A percentile compares a stretch with the other conserved stretches of the same genome.
These are phyloP conservation scores for Halophytophthora polymorphica DNA, from an alignment of 352 stramenopile genomes.

Conservation along the genomic window DNA sequence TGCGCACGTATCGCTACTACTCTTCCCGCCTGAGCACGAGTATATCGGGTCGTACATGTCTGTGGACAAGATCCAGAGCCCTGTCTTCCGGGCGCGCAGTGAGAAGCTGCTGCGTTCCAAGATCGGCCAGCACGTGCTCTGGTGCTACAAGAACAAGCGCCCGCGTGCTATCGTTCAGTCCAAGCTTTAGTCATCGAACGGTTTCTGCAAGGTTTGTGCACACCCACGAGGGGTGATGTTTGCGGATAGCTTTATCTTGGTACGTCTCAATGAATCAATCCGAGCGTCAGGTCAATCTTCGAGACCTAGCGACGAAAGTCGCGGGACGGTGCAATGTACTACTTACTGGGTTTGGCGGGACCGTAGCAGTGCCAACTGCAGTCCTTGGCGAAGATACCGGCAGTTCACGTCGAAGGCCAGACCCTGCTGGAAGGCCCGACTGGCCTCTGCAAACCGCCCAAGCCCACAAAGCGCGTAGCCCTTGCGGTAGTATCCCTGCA, in stretches of 20 bases:
- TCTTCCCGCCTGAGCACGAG: constrained; percentile 33
- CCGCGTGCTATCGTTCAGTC: constrained; percentile 12
- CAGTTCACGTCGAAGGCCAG: constrained; percentile 62
- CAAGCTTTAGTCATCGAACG: constrained; percentile 10
- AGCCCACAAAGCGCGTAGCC: constrained; percentile 59
- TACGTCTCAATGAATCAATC: too few species aligned
- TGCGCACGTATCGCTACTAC: constrained; percentile 39
- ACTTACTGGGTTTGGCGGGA: constrained; percentile 19
- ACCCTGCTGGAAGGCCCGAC: constrained; percentile 55
- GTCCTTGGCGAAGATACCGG: constrained; percentile 50
- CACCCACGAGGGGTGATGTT: too few species aligned
- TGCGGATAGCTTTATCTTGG: too few species aligned
- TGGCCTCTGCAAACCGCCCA: constrained; percentile 48
- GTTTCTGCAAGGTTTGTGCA: too few species aligned
- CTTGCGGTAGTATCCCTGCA: constrained; percentile 67
- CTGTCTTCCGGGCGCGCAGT: constrained; percentile 24
- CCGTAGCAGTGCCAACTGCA: constrained; percentile 40
- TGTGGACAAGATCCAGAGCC: constrained; percentile 15
- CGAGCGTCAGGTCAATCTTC: not conserved
- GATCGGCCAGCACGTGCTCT: constrained; percentile 39
- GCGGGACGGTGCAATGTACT: not conserved
- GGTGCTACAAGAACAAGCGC: constrained; percentile 55
- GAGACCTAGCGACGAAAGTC: not conserved
- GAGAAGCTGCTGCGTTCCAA: constrained; percentile 33
- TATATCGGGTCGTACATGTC: constrained; percentile 36